Percentiles rank a stretch among this genome's conserved stretches.
Evolutionary conservation across 108 stramenopile genomes (phyloP).

Genomic region (Chaetoceros tenuissimus): DNA sequence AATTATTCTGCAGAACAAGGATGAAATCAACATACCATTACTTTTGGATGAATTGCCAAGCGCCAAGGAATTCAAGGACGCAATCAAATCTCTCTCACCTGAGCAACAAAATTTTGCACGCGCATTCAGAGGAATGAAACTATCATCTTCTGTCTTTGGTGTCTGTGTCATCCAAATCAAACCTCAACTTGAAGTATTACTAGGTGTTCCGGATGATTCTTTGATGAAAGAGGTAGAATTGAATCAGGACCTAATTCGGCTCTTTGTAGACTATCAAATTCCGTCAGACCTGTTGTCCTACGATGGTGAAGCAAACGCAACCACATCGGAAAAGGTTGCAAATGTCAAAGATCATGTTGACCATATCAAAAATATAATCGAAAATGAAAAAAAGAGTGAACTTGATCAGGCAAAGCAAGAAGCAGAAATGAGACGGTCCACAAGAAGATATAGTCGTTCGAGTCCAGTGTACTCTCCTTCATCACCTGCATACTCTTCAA

Average conservation of each 20-base stretch:
- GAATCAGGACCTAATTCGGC: slow-evolving; percentile 70
- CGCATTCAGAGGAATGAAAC: slow-evolving; percentile 74
- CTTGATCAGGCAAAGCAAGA: slow-evolving; percentile 28
- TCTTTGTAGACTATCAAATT: slow-evolving; percentile 81
- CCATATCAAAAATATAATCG: slow-evolving; percentile 41
- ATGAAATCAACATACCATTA: slow-evolving; percentile 75
- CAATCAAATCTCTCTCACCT: slow-evolving; percentile 69
- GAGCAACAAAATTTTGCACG: slow-evolving; percentile 77
- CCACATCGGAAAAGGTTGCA: slow-evolving; percentile 32
- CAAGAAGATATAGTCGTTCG: background rate
- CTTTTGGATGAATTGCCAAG: slow-evolving; percentile 68
- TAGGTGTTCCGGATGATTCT: slow-evolving; percentile 48
- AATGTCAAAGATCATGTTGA: slow-evolving; percentile 43
- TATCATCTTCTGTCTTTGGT: slow-evolving; percentile 74
- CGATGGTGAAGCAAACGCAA: slow-evolving; percentile 36
- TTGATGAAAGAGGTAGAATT: slow-evolving; percentile 81
- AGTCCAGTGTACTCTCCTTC: background rate
- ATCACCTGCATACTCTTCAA: too few species aligned
- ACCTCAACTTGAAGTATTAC: slow-evolving; percentile 72
- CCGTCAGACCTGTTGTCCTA: slow-evolving; percentile 76
- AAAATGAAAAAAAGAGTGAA: slow-evolving; percentile 26
- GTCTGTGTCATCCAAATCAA: slow-evolving; percentile 75
- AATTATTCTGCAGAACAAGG: slow-evolving; percentile 82
- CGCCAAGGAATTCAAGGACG: slow-evolving; percentile 84
- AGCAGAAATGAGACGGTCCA: slow-evolving; percentile 9